phyloP scores from a whole-genome alignment of 2,329 filamentous ascomycete genomes.

The Domatiomyces catenatus region DNA sequence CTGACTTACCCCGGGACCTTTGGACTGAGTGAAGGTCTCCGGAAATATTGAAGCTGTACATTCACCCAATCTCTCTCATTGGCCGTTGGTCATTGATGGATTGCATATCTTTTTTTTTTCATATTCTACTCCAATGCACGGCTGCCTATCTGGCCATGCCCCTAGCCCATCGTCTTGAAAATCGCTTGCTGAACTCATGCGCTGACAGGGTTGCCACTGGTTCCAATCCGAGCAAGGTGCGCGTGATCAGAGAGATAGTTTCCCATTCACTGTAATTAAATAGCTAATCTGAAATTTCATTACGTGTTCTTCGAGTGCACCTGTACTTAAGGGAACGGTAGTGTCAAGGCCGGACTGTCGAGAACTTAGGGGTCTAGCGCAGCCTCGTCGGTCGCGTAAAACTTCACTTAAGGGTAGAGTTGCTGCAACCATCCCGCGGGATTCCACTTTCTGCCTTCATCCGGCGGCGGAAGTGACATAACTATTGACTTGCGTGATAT shows the following conservation, averaged over 20 bases:
- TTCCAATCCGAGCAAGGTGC: background rate
- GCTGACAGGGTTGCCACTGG: background rate
- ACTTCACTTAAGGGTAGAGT: background rate
- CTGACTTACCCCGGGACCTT: background rate
- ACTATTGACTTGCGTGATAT: background rate
- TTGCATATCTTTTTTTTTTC: background rate
- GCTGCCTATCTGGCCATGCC: background rate
- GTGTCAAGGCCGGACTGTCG: conserved; percentile 14
- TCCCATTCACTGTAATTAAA: background rate
- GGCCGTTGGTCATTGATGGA: background rate
- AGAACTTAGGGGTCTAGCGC: conserved; percentile 2
- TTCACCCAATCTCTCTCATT: background rate
- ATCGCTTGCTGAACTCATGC: background rate
- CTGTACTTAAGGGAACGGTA: conserved; percentile 34
- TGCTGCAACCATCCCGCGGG: background rate
- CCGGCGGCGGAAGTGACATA: conserved; percentile 7
- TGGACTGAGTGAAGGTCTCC: background rate
- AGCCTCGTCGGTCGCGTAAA: conserved; percentile 26
- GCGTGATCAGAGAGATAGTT: background rate
- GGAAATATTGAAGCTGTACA: background rate
- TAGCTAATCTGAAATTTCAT: background rate
- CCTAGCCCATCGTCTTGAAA: background rate
- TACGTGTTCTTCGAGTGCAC: conserved; percentile 24
- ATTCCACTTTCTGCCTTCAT: background rate
- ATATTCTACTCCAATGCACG: no score